These are phyloP conservation scores for Puccinia triticina DNA, from an alignment of 1,284 basidiomycete genomes.

Conservation along the genomic window DNA sequence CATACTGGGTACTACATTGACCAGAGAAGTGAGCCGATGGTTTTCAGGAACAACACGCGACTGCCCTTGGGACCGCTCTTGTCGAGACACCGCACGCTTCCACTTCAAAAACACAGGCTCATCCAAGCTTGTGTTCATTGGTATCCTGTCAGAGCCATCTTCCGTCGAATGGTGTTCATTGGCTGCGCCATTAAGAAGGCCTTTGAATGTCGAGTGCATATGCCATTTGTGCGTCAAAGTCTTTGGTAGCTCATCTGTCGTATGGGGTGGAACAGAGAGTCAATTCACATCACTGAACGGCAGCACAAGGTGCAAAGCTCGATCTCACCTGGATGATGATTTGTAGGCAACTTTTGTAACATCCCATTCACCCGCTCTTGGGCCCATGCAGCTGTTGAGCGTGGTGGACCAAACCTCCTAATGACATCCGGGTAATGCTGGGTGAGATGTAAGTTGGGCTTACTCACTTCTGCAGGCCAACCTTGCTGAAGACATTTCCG, in stretches of 20 bases:
- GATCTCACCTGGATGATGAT: not conserved
- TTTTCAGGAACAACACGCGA: too few relatives aligned
- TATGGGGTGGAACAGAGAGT: too few relatives aligned
- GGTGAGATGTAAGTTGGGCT: not conserved
- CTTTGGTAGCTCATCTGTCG: constrained; percentile 7
- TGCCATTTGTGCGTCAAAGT: not conserved
- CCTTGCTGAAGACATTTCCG: not conserved
- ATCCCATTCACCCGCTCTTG: constrained; percentile 1
- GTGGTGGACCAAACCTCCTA: too few relatives aligned
- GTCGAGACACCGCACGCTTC: too few relatives aligned
- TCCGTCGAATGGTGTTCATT: not conserved
- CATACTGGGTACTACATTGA: too few relatives aligned
- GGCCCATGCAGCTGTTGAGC: too few relatives aligned
- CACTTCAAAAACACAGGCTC: too few relatives aligned
- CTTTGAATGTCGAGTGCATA: not conserved
- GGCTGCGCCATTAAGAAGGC: not conserved
- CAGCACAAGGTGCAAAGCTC: too few relatives aligned
- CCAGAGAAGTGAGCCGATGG: too few relatives aligned
- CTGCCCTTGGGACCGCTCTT: not conserved
- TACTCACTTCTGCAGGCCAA: not conserved
- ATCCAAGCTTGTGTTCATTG: too few relatives aligned
- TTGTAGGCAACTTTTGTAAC: not conserved
- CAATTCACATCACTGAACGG: not conserved
- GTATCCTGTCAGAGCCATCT: too few relatives aligned
- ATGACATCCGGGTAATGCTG: not conserved